These are phyloP conservation scores for Wallacemonas sp. DNA, from an alignment of 208 protist species.

Conservation along the genomic window DNA sequence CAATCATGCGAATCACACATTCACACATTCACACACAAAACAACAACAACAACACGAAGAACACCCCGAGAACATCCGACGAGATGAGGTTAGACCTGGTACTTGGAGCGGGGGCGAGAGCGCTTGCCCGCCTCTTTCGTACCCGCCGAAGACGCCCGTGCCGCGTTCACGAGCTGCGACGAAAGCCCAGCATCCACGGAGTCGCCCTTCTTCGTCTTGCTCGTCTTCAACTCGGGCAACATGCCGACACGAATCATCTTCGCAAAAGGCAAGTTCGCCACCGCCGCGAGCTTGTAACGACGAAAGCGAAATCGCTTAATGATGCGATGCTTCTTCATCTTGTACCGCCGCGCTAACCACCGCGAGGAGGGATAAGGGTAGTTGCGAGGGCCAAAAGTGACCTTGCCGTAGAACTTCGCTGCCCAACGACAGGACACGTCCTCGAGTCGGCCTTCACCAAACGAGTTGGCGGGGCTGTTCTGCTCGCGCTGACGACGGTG, in stretches of 20 bases:
- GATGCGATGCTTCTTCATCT: slow-evolving; percentile 91
- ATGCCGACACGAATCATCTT: slow-evolving; percentile 93
- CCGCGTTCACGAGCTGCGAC: slow-evolving; percentile 67
- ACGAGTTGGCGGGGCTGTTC: slow-evolving; percentile 4
- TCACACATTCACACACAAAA: slow-evolving; percentile 9
- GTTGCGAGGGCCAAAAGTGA: slow-evolving; percentile 84
- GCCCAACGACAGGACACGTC: slow-evolving; percentile 73
- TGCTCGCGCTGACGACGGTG: not conserved
- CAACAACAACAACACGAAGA: not conserved
- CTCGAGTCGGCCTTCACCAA: slow-evolving; percentile 50
- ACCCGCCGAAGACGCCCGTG: slow-evolving; percentile 26
- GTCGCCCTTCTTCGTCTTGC: slow-evolving; percentile 86
- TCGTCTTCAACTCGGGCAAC: slow-evolving; percentile 90
- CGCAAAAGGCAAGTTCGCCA: slow-evolving; percentile 88
- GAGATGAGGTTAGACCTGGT: slow-evolving; percentile 64
- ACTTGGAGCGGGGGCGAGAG: slow-evolving; percentile 84
- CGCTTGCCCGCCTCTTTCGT: slow-evolving; percentile 68
- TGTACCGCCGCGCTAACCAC: slow-evolving; percentile 84
- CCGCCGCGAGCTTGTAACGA: slow-evolving; percentile 88
- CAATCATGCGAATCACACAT: not conserved
- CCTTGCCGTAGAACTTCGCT: slow-evolving; percentile 84
- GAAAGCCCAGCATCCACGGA: slow-evolving; percentile 64
- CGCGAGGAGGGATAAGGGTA: slow-evolving; percentile 86
- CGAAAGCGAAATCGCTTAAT: slow-evolving; percentile 89
- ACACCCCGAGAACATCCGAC: too few species aligned